These are phyloP conservation scores for Suhomyces bolitotheri DNA, from an alignment of 1,139 yeast genomes.

Conservation along the genomic window DNA sequence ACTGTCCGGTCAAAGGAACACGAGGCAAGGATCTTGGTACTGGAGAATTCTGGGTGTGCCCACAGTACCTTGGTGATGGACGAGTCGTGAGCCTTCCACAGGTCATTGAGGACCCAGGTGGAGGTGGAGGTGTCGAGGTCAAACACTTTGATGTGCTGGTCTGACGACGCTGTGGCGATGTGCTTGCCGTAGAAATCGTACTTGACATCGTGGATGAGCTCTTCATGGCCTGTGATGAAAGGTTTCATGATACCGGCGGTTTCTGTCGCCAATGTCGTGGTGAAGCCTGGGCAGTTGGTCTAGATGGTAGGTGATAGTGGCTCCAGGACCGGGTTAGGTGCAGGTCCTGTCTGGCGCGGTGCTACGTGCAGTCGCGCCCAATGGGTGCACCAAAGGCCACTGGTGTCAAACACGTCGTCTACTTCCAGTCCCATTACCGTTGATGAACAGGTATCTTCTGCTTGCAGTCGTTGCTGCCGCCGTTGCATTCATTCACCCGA, in stretches of 20 bases:
- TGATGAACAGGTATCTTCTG: slow-evolving; percentile 9
- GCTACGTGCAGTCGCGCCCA: no score
- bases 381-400: no score
- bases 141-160: slow-evolving; percentile 86
- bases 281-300: no score
- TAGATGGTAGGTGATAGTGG: no score
- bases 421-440: no score
- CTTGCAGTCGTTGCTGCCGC: slow-evolving; percentile 13
- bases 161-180: slow-evolving; percentile 89
- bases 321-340: no score
- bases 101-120: slow-evolving; percentile 78
- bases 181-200: slow-evolving; percentile 90
- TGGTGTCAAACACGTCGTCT: no score
- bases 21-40: slow-evolving; percentile 69
- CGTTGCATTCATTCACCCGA: slow-evolving; percentile 18
- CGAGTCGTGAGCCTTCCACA: slow-evolving; percentile 95
- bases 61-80: slow-evolving; percentile 79
- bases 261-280: no score
- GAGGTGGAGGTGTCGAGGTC: slow-evolving; percentile 58
- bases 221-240: slow-evolving; percentile 87
- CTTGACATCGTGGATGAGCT: slow-evolving; percentile 81
- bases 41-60: slow-evolving; percentile 95
- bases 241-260: slow-evolving; percentile 49
- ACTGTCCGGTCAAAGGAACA: slow-evolving; percentile 90
- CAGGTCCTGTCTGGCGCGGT: no score